Evolutionary conservation across 768 basidiomycete genomes (phyloP).

Genomic region (Boletus rufocinnamomeus): DNA sequence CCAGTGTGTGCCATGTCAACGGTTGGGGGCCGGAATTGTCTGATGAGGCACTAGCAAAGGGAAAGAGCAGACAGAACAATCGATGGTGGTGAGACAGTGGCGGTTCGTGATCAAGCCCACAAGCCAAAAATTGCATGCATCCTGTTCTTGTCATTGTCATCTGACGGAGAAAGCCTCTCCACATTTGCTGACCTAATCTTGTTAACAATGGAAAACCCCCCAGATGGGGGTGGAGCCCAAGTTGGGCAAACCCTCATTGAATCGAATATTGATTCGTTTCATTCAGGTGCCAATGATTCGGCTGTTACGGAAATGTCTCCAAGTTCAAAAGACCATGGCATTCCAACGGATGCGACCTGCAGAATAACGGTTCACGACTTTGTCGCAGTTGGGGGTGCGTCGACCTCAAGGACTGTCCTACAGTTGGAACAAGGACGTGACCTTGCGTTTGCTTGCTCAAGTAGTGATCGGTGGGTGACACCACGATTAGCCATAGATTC

Average conservation of each 20-base stretch:
- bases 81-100: background rate
- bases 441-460: slow-evolving; percentile 21
- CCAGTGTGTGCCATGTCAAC: slow-evolving; percentile 20
- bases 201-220: background rate
- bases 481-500: slow-evolving; percentile 15
- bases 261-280: background rate
- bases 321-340: background rate
- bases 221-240: background rate
- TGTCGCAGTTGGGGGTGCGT: background rate
- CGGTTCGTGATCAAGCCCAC: background rate
- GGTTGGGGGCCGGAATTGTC: background rate
- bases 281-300: background rate
- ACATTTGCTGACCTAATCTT: slow-evolving; percentile 6
- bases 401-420: background rate
- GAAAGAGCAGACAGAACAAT: background rate
- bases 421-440: slow-evolving; percentile 24
- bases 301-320: background rate
- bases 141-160: background rate
- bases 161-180: background rate
- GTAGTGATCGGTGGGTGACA: slow-evolving; percentile 20
- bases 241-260: background rate
- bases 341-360: background rate
- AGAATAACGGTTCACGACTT: slow-evolving; percentile 28
- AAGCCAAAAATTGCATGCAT: background rate
- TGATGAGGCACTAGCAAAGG: background rate